These are phyloP conservation scores for Microsporum canis DNA, from an alignment of 2,329 filamentous ascomycete genomes.

Conservation along the genomic window DNA sequence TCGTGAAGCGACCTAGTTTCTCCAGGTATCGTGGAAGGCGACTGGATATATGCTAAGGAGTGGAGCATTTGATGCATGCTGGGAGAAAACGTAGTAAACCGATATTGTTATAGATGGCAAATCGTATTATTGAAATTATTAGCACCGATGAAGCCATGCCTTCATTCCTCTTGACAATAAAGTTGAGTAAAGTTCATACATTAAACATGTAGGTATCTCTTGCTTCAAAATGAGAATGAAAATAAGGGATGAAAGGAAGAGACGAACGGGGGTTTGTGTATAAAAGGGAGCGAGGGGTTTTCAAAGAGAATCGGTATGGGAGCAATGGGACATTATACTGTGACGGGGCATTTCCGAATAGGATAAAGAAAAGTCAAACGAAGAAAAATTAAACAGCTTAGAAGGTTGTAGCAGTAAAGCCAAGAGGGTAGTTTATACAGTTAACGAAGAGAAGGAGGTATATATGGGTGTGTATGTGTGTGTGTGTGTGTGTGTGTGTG, in stretches of 20 bases:
- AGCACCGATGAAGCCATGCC: background rate
- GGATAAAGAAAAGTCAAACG: background rate
- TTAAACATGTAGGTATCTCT: background rate
- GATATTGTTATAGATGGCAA: background rate
- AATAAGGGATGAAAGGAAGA: background rate
- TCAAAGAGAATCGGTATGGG: background rate
- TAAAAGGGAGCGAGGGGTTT: background rate
- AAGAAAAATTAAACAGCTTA: background rate
- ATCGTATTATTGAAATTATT: background rate
- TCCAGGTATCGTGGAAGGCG: no score
- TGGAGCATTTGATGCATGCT: background rate
- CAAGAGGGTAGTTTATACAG: background rate
- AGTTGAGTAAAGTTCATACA: background rate
- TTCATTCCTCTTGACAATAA: constrained; percentile 1
- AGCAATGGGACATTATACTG: background rate
- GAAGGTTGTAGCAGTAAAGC: background rate
- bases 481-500: no score
- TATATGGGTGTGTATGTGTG: background rate
- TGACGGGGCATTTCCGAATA: background rate
- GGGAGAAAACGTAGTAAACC: no score
- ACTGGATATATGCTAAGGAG: no score
- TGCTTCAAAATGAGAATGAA: background rate
- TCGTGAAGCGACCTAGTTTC: no score
- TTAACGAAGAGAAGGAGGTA: background rate
- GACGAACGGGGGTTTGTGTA: background rate